These are phyloP conservation scores for Malassezia psittaci DNA, from an alignment of 1,284 basidiomycete species.

Conservation along the genomic window DNA sequence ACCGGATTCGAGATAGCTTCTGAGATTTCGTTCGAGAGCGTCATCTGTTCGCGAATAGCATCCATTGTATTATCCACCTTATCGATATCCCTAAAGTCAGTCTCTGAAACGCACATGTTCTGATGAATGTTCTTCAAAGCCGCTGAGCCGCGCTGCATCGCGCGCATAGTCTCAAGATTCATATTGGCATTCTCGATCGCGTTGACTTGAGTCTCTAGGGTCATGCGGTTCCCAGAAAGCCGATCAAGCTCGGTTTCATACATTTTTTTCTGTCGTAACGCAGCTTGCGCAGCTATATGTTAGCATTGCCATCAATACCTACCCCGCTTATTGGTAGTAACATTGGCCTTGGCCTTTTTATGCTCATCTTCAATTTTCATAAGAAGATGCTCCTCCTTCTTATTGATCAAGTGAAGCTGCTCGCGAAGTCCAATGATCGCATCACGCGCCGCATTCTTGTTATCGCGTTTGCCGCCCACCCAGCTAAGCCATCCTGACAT, in stretches of 20 bases:
- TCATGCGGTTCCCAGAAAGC: constrained; percentile 74
- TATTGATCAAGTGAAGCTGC: constrained; percentile 77
- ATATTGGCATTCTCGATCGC: constrained; percentile 95
- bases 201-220: constrained; percentile 91
- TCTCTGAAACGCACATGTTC: constrained; percentile 52
- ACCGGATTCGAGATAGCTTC: constrained; percentile 79
- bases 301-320: constrained; percentile 46
- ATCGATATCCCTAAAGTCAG: constrained; percentile 62
- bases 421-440: constrained; percentile 50
- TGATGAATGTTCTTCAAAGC: constrained; percentile 87
- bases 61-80: constrained; percentile 89
- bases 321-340: constrained; percentile 87
- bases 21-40: constrained; percentile 87
- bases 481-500: constrained; percentile 47
- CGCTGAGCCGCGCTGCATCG: constrained; percentile 91
- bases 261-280: constrained; percentile 89
- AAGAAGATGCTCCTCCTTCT: constrained; percentile 94
- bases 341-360: constrained; percentile 83
- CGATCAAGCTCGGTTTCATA: constrained; percentile 79
- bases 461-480: constrained; percentile 43
- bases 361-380: constrained; percentile 94
- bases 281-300: constrained; percentile 52
- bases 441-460: constrained; percentile 47
- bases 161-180: constrained; percentile 94
- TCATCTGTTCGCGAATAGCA: constrained; percentile 80